Evolutionary conservation across 495 filamentous ascomycete species (phyloP), one percentile per base, ranked within the genome.

Genomic region (Trichodelitschia bisporula): DNA sequence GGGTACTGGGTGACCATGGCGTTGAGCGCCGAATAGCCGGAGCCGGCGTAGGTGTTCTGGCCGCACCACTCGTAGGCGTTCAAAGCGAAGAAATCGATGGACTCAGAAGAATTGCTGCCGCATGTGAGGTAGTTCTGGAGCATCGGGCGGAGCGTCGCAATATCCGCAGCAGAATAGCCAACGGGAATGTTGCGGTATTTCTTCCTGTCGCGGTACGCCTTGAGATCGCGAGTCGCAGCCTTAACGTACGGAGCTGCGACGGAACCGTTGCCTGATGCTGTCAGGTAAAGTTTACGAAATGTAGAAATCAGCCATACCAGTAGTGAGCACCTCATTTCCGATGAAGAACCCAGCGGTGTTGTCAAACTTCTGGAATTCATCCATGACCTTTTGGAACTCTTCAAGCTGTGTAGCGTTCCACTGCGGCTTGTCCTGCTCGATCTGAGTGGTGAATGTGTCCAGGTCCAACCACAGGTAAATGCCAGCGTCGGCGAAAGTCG

Each of bases 51-150:
- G 19, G 54, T 56, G 11, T 56, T 51, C n/a, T 65, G 55, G 32
- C 69, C 61, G 40, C 80, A 91, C 80, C 80, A 91, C 44, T 78
- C 71, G 40, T 91, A 91, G 23, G 77, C 75, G 42, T 91, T 89
- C 20, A 91, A 55, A 10, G 66, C 60, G 47, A 75, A 91, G 53
- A 89, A 84, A 44, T 91, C 80, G 35, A 84, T 53, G 8, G 62
- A 62, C 38, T 84, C 74, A 4, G 65, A 63, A 15, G 56, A 17
- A 41, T 84, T 68, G 30, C 49, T 51, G 27, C 67, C 67, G 48
- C 80, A 91, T 8, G 74, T 72, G 19, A 91, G 54, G 48, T 91
- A 91, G 44, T 91, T 70, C 49, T 91, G 80, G 1, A 91, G 57
- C 68, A 73, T 78, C 19, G 80, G 79, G 13, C 80, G 69, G 25